Conservation (phyloP, 495 filamentous ascomycete species). For the Talaromyces stipitatus region DNA sequence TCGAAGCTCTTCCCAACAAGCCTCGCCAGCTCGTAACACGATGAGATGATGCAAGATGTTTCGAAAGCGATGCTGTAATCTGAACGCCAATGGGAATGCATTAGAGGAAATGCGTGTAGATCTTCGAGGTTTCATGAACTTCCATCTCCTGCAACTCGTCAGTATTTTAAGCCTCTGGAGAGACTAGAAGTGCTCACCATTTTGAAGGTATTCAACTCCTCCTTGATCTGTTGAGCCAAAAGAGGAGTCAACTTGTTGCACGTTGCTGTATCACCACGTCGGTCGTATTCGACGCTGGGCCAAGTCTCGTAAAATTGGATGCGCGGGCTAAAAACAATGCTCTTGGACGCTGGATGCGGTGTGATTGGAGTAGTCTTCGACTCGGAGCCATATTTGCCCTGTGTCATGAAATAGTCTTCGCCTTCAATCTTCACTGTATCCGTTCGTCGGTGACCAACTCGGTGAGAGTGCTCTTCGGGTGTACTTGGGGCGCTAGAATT, state of each 20-base stretch:
- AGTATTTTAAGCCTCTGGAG: slow-evolving; percentile 11
- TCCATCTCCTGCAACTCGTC: slow-evolving; percentile 82
- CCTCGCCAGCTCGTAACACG: slow-evolving; percentile 4
- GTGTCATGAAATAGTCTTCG: slow-evolving; percentile 81
- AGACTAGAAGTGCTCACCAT: slow-evolving; percentile 65
- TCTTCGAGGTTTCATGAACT: slow-evolving; percentile 96
- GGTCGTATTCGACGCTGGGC: slow-evolving; percentile 92
- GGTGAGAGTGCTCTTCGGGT: slow-evolving; percentile 58
- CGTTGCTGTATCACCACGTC: slow-evolving; percentile 91
- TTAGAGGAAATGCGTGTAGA: slow-evolving; percentile 99
- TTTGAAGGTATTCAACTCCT: slow-evolving; percentile 98
- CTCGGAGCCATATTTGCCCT: slow-evolving; percentile 52
- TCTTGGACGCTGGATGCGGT: slow-evolving; percentile 61
- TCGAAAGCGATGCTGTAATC: slow-evolving; percentile 2
- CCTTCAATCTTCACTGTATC: slow-evolving; percentile 66
- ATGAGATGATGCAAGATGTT: slow-evolving; percentile 3
- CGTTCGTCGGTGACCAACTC: slow-evolving; percentile 48
- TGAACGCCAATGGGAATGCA: slow-evolving; percentile 6
- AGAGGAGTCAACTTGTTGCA: slow-evolving; percentile 97
- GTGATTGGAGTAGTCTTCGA: slow-evolving; percentile 70
- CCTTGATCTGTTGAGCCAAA: slow-evolving; percentile 98
- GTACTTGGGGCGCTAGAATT: slow-evolving; percentile 77
- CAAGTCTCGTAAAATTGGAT: slow-evolving; percentile 95
- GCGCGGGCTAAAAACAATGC: slow-evolving; percentile 85
- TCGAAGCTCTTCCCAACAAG: background rate